These are phyloP conservation scores for Populus trichocarpa DNA, from an alignment of 441 rosid species.

Conservation along the genomic window DNA sequence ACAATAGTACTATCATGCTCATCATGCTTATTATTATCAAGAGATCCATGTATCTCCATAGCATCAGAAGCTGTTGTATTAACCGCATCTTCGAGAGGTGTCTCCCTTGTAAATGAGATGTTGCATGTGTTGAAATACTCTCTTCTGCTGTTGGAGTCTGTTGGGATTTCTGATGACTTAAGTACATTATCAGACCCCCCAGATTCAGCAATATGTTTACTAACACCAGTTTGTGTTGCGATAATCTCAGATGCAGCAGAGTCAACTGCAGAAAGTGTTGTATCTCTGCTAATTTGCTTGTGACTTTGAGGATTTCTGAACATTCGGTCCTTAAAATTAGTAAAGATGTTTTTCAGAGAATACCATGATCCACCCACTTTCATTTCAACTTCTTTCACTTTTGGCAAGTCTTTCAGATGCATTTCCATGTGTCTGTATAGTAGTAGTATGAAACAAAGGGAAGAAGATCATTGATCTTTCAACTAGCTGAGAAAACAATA, in stretches of 20 bases:
- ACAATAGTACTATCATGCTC: neutral
- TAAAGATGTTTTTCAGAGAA: slow-evolving; percentile 9
- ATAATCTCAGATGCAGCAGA: neutral
- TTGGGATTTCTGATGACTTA: slow-evolving; percentile 2
- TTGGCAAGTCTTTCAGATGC: neutral
- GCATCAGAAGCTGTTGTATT: neutral
- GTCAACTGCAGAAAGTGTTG: neutral
- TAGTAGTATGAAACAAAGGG: neutral
- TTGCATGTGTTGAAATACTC: neutral
- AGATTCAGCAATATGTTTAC: neutral
- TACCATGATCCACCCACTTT: slow-evolving; percentile 10
- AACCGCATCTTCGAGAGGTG: neutral
- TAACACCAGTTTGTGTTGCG: neutral
- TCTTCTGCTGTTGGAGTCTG: neutral
- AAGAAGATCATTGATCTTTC: neutral
- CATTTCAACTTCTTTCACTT: neutral
- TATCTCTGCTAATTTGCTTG: neutral
- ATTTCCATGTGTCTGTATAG: neutral
- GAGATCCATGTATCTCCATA: neutral
- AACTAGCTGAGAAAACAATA: neutral
- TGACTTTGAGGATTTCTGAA: neutral
- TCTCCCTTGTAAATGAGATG: slow-evolving; percentile 6
- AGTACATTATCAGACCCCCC: neutral
- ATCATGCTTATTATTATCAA: neutral
- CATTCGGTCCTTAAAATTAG: slow-evolving; percentile 8